Base-by-base conservation (phyloP, 106 monocot species). In the Apostasia shenzhenica region DNA sequence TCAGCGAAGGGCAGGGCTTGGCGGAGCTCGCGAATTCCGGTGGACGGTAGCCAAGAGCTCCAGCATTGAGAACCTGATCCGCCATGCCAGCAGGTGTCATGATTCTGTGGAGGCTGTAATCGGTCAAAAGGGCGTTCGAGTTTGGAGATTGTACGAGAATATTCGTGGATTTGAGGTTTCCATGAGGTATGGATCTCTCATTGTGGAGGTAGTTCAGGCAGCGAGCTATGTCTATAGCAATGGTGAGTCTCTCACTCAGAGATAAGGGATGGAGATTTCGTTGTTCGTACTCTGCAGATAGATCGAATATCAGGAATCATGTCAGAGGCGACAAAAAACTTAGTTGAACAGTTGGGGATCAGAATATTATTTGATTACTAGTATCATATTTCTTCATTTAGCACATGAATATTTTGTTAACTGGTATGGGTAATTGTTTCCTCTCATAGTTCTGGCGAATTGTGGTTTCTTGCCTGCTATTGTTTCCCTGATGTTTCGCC, bases 151-250 rank as follows among this genome's bases (percentile, higher is more conserved):
- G 81, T 37, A 86, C 54, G 13, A 91, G 58, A 40, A 93, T 67
- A 67, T 93, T 93, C 4, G 86, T 73, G 26, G 93, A 86, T 70
- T 93, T 93, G 11, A 93, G 78, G 67, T 93, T 93, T 63, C 93
- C 93, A 63, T 93, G 93, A 73, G 93, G 93, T 51, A 93, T 86
- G 64, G 83, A 74, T 58, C 79, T 70, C 43, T 88, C 82, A 42
- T 81, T 84, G 74, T 93, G 93, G 10, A 93, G 69, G 67, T 83
- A 82, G 75, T 81, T 76, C 6, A 93, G 81, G 70, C 86, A 77
- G 13, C 79, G 39, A 5, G 93, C 85, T 54, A 86, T 70, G 63
- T 89, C 79, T 2, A 83, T 41, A 0, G 93, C 83, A 43, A 93
- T 73, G 5, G 37, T 53, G 2, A 93, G 76, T 41, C 93, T 70